Evolutionary conservation across 2,329 filamentous ascomycete species (phyloP).

Genomic region (Penicillium brevicompactum): DNA sequence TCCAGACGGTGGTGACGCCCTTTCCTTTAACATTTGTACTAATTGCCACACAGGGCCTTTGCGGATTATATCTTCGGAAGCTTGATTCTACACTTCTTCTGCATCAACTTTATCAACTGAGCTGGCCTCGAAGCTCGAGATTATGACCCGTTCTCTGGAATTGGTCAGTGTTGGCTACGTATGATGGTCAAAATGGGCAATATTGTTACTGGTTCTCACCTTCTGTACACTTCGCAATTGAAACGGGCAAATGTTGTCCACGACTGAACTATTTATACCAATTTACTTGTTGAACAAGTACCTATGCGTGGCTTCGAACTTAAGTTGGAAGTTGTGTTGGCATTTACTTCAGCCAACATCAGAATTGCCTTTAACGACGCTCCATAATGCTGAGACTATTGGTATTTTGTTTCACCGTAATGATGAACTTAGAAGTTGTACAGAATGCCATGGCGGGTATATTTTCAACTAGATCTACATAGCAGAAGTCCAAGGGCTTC

Average conservation of each 20-base stretch:
- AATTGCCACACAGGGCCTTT: conserved; percentile 69
- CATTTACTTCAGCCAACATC: no score
- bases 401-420: no score
- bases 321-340: background rate
- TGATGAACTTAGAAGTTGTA: background rate
- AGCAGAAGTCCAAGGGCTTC: conserved; percentile 3
- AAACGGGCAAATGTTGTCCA: background rate
- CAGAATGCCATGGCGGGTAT: conserved; percentile 12
- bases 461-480: conserved; percentile 3
- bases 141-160: conserved; percentile 1
- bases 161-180: background rate
- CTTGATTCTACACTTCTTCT: conserved; percentile 96
- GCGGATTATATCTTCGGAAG: conserved; percentile 95
- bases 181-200: background rate
- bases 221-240: background rate
- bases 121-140: conserved; percentile 6
- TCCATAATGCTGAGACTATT: no score
- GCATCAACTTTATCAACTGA: conserved; percentile 99
- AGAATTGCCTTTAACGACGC: no score
- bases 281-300: background rate
- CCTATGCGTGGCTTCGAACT: background rate
- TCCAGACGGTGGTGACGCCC: background rate
- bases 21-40: background rate
- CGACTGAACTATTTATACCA: background rate
- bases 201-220: background rate